These are phyloP conservation scores for Nitzschia sp. DNA, from an alignment of 108 stramenopile genomes.

Conservation along the genomic window DNA sequence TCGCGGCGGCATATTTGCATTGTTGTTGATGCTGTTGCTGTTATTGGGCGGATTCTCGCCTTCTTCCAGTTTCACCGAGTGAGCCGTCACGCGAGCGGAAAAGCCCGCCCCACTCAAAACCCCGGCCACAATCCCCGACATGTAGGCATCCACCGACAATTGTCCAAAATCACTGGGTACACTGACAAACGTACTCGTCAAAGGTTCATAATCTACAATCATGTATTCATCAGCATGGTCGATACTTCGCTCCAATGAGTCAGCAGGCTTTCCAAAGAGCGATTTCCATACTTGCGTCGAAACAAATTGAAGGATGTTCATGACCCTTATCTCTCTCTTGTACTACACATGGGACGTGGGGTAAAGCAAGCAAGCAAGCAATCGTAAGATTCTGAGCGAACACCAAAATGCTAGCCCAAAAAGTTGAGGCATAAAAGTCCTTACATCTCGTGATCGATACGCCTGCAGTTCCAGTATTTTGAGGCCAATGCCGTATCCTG, in stretches of 20 bases:
- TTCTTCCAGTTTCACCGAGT: conserved; percentile 76
- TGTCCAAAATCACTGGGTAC: conserved; percentile 87
- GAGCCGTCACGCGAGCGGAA: conserved; percentile 83
- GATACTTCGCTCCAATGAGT: conserved; percentile 91
- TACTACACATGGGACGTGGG: conserved; percentile 30
- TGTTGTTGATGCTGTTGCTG: conserved; percentile 8
- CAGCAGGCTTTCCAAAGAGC: conserved; percentile 93
- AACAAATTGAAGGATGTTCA: conserved; percentile 91
- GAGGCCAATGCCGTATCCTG: conserved; percentile 92
- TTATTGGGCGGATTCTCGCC: conserved; percentile 16
- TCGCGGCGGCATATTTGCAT: conserved; percentile 53
- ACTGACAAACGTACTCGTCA: conserved; percentile 85
- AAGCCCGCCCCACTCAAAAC: conserved; percentile 87
- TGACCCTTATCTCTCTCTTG: conserved; percentile 83
- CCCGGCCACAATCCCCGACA: conserved; percentile 91
- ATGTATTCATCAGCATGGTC: conserved; percentile 96
- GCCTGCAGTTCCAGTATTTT: conserved; percentile 89
- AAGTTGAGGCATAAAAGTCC: conserved; percentile 4
- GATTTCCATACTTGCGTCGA: conserved; percentile 93
- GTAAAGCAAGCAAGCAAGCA: no score
- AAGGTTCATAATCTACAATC: conserved; percentile 92
- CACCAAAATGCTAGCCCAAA: background rate
- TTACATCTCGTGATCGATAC: conserved; percentile 78
- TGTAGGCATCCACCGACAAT: conserved; percentile 89
- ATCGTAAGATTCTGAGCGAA: background rate